Evolutionary conservation across 495 filamentous ascomycete genomes (phyloP).

Genomic region (Apiosordaria backusii): DNA sequence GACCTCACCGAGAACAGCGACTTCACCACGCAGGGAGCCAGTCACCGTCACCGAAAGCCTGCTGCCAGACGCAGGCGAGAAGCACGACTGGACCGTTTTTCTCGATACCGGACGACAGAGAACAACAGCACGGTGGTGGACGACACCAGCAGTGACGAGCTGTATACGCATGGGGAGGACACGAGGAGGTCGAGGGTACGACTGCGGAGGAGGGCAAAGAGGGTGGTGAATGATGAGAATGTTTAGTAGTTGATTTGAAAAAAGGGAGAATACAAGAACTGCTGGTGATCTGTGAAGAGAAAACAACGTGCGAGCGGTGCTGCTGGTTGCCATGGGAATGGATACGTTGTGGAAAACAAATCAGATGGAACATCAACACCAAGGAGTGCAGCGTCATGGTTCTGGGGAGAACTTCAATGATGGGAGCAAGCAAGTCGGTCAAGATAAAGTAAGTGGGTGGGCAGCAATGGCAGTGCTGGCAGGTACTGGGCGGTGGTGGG

Average conservation of each 20-base stretch:
- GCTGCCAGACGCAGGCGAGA: neutral
- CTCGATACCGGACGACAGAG: neutral
- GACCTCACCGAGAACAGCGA: neutral
- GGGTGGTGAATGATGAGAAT: constrained; percentile 1
- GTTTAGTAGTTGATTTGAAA: neutral
- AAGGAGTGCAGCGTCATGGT: neutral
- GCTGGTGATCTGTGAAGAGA: neutral
- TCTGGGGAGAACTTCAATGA: neutral
- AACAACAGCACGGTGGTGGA: neutral
- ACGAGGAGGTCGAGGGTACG: neutral
- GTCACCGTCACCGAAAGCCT: neutral
- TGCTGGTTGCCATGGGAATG: neutral
- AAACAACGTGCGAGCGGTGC: neutral
- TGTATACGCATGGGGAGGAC: neutral
- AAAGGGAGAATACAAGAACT: neutral
- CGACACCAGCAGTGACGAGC: constrained; percentile 1
- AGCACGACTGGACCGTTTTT: neutral
- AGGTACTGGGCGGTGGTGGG: neutral
- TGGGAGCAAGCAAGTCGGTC: neutral
- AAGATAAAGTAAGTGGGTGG: neutral
- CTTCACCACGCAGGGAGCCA: neutral
- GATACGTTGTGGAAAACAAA: neutral
- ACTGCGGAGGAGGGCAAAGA: constrained; percentile 3
- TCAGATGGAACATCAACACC: neutral
- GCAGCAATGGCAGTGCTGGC: neutral